Evolutionary conservation across 2,329 filamentous ascomycete species (phyloP).

Genomic region (Cercospora sp.): DNA sequence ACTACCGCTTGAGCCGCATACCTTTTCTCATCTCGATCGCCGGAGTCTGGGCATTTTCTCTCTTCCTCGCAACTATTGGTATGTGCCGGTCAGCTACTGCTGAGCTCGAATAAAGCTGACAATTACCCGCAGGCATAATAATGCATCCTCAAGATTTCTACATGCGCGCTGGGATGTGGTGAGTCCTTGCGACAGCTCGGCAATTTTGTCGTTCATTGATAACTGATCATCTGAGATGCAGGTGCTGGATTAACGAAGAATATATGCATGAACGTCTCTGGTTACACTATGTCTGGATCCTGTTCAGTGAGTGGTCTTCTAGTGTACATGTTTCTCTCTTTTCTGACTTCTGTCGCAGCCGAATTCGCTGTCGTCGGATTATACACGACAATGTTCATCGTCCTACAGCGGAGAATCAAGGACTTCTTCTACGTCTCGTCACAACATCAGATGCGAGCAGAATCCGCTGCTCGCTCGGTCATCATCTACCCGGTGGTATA

Average conservation of each 20-base stretch:
- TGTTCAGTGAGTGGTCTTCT: conserved; percentile 36
- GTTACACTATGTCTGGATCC: conserved; percentile 67
- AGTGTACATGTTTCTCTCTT: not conserved
- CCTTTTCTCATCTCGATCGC: conserved; percentile 55
- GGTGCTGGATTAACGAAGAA: conserved; percentile 61
- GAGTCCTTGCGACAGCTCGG: not conserved
- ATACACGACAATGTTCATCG: conserved; percentile 44
- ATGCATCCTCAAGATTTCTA: conserved; percentile 54
- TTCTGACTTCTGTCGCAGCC: conserved; percentile 26
- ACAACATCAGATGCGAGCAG: conserved; percentile 46
- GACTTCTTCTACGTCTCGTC: conserved; percentile 22
- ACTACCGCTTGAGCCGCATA: conserved; percentile 53
- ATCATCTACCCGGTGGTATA: conserved; percentile 69
- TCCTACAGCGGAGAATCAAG: conserved; percentile 29
- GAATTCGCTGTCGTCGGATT: conserved; percentile 54
- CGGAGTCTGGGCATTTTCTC: conserved; percentile 59
- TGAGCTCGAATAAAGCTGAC: not conserved
- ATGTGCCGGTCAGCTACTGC: not conserved
- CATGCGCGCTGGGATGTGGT: conserved; percentile 64
- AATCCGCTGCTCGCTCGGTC: conserved; percentile 46
- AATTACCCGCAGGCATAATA: conserved; percentile 41
- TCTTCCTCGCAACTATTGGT: conserved; percentile 55
- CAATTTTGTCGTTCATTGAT: not conserved
- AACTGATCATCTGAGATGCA: not conserved
- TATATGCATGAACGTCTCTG: conserved; percentile 58